These are phyloP conservation scores for Yarrowia hollandica DNA, from an alignment of 805 yeast species.

Conservation along the genomic window DNA sequence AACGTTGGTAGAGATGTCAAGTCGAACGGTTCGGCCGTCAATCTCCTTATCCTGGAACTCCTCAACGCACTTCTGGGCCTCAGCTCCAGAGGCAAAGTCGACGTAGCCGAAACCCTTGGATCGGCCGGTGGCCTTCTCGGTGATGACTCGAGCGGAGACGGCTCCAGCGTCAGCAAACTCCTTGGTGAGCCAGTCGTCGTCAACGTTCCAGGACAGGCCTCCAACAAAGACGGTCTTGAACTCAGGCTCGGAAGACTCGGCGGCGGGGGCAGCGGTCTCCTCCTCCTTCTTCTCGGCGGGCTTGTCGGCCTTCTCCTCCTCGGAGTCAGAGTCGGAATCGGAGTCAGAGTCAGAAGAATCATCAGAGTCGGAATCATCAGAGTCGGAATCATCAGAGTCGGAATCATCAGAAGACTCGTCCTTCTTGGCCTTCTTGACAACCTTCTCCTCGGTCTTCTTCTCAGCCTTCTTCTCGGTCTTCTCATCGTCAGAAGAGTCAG, in stretches of 20 bases:
- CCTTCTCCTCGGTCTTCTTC: conserved; percentile 51
- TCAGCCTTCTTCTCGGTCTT: conserved; percentile 45
- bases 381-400: conserved; percentile 35
- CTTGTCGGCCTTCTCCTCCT: conserved; percentile 44
- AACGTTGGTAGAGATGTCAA: conserved; percentile 85
- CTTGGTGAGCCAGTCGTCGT: conserved; percentile 86
- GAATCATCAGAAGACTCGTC: conserved; percentile 37
- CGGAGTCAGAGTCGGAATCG: conserved; percentile 39
- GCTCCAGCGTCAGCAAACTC: conserved; percentile 82
- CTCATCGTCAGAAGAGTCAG: conserved; percentile 31
- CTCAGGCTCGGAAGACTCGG: conserved; percentile 42
- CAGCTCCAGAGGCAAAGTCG: conserved; percentile 75
- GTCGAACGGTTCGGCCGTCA: conserved; percentile 94
- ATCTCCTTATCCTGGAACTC: conserved; percentile 91
- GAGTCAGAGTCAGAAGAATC: conserved; percentile 37
- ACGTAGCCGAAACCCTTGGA: conserved; percentile 95
- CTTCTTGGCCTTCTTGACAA: conserved; percentile 55
- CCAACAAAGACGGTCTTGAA: conserved; percentile 95
- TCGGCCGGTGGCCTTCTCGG: conserved; percentile 87
- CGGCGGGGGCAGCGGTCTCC: conserved; percentile 38
- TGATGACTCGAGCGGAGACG: conserved; percentile 89
- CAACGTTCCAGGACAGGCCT: conserved; percentile 95
- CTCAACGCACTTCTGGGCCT: conserved; percentile 82
- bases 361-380: conserved; percentile 37
- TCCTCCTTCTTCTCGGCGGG: conserved; percentile 57